Base-by-base conservation (phyloP, 2,329 filamentous ascomycete species). In the Fusarium sp. region DNA sequence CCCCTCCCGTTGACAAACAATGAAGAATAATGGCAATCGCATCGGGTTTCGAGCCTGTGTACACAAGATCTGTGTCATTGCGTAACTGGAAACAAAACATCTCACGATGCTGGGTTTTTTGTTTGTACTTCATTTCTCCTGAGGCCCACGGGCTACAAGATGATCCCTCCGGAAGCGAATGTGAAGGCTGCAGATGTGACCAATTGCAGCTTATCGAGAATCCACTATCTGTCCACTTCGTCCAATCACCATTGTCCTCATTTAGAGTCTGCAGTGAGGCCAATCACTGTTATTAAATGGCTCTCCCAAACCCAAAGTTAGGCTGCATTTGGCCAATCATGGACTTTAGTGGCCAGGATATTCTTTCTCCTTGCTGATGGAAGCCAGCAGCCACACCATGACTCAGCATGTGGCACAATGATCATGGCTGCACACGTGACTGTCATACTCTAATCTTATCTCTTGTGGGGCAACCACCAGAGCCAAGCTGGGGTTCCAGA, bases 251-350 rank as follows among this genome's bases (percentile, higher is more conserved):
- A 6, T 20, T 20, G n/a, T 49, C 27, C 54, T 65, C 54, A 64
- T 60, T 64, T 63, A 66, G 53, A 70, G 59, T 41, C 59, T 65
- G 50, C 68, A 26, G 32, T 18, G 32, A 58, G 52, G 40, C 73
- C 73, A 76, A 73, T 75, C 71, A 74, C 44, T 71, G 54, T 71
- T 54, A 68, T 53, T 71, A 20, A 54, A 71, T 52, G 41, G 32
- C 49, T 53, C 37, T 37, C 23, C 26, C 46, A 54, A 53, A 26
- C 40, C 23, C 14, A 61, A 58, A 57, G 50, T 53, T 10, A 65
- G 69, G 46, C 65, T 60, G 33, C 60, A 62, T 33, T 23, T 23
- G 20, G 27, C 64, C 67, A 73, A 68, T 71, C 61, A 71, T 26
- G 23, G 15, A 20, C 18, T 27, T 37, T 30, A 30, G 37, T 38